Percentiles rank a stretch among this genome's conserved stretches.
These are phyloP conservation scores for Camelina laxa DNA, from an alignment of 345 rosid genomes.

Conservation along the genomic window DNA sequence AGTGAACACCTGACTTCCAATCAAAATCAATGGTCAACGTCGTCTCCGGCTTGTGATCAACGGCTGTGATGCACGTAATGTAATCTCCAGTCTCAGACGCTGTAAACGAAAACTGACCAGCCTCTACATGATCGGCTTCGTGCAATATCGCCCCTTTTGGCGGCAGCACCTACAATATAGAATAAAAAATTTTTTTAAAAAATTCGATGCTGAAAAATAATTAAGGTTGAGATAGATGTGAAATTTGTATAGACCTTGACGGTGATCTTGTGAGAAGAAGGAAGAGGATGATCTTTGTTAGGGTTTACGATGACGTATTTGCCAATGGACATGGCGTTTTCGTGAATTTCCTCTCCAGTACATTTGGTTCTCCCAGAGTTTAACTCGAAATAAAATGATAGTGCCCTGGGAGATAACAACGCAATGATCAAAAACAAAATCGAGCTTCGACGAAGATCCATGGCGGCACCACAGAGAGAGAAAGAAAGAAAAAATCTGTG, in stretches of 20 bases:
- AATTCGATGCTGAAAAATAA: neutral
- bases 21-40: slow-evolving; percentile 77
- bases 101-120: slow-evolving; percentile 87
- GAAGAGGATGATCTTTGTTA: slow-evolving; percentile 64
- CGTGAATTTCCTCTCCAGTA: slow-evolving; percentile 75
- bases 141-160: slow-evolving; percentile 58
- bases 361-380: slow-evolving; percentile 72
- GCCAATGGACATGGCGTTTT: slow-evolving; percentile 75
- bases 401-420: slow-evolving; percentile 43
- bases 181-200: neutral
- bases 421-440: slow-evolving; percentile 37
- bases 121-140: slow-evolving; percentile 58
- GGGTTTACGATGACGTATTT: slow-evolving; percentile 78
- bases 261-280: slow-evolving; percentile 67
- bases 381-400: slow-evolving; percentile 72
- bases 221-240: neutral
- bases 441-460: slow-evolving; percentile 32
- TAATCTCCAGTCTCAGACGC: slow-evolving; percentile 70
- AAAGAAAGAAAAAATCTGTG: neutral
- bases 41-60: slow-evolving; percentile 55
- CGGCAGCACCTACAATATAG: slow-evolving; percentile 59
- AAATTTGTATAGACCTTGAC: slow-evolving; percentile 56
- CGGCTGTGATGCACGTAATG: slow-evolving; percentile 65
- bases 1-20: slow-evolving; percentile 78
- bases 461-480: slow-evolving; percentile 16